Percentiles rank a stretch among this genome's conserved stretches.
These are phyloP conservation scores for Pseudogymnoascus verrucosus DNA, from an alignment of 2,329 filamentous ascomycete genomes.

Conservation along the genomic window DNA sequence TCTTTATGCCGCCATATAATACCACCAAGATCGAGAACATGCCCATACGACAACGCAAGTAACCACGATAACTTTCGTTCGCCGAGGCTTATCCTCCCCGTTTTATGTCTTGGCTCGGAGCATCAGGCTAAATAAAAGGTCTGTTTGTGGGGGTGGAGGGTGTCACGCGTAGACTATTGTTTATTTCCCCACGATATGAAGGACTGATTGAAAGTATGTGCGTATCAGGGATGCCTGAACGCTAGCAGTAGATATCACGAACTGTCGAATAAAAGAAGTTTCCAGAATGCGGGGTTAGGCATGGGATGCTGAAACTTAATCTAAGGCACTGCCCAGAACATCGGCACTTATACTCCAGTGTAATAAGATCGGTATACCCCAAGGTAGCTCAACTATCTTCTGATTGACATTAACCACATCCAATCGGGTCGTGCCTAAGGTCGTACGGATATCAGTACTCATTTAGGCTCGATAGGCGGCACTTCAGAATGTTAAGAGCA, in stretches of 20 bases:
- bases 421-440: background rate
- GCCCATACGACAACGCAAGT: background rate
- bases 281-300: background rate
- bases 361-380: background rate
- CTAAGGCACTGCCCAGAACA: background rate
- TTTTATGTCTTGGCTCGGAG: background rate
- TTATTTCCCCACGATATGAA: slow-evolving; percentile 2
- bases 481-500: background rate
- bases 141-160: background rate
- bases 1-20: background rate
- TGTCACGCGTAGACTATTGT: background rate
- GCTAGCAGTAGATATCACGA: background rate
- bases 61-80: background rate
- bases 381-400: background rate
- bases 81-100: background rate
- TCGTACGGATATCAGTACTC: background rate
- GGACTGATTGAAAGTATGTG: background rate
- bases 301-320: background rate
- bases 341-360: background rate
- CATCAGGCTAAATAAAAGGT: background rate
- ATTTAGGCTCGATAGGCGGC: background rate
- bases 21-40: background rate
- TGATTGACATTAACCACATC: background rate
- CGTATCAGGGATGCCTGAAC: background rate
- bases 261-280: background rate